Percentiles rank a stretch among this genome's conserved stretches.
phyloP scores from a whole-genome alignment of 2,329 filamentous ascomycete genomes.

The Paecilomyces formosus region DNA sequence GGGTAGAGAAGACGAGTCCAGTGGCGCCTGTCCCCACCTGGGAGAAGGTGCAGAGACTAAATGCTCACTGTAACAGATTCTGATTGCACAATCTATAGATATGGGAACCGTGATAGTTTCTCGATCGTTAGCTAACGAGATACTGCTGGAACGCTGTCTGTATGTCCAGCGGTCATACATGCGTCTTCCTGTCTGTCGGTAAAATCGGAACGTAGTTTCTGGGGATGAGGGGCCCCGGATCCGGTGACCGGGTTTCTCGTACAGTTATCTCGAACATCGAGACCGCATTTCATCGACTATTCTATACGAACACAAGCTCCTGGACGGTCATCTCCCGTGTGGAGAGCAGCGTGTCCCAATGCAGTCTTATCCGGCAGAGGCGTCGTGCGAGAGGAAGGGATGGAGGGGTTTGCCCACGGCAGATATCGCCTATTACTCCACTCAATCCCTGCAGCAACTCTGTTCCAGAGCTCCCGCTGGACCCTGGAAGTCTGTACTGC shows the following conservation, averaged over 20 bases:
- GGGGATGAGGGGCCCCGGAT: background rate
- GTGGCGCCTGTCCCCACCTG: background rate
- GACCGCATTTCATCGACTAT: background rate
- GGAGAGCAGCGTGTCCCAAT: background rate
- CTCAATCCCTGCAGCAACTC: background rate
- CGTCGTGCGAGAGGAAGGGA: background rate
- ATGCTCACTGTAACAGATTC: background rate
- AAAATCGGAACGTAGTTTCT: background rate
- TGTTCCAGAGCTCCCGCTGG: background rate
- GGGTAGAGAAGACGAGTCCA: background rate
- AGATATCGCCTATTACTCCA: background rate
- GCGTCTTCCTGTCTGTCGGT: background rate
- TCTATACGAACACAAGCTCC: background rate
- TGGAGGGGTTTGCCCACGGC: background rate
- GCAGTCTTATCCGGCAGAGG: background rate
- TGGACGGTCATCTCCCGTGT: background rate
- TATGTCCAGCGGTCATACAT: background rate
- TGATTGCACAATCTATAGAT: background rate
- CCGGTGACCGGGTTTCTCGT: background rate
- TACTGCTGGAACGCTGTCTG: background rate
- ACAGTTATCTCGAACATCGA: background rate
- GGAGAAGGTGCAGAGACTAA: background rate
- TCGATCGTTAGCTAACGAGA: background rate
- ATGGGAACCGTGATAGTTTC: background rate
- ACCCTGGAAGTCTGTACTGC: background rate